Evolutionary conservation across 2,329 filamentous ascomycete species (phyloP).

Genomic region (Trichoderma sp.): DNA sequence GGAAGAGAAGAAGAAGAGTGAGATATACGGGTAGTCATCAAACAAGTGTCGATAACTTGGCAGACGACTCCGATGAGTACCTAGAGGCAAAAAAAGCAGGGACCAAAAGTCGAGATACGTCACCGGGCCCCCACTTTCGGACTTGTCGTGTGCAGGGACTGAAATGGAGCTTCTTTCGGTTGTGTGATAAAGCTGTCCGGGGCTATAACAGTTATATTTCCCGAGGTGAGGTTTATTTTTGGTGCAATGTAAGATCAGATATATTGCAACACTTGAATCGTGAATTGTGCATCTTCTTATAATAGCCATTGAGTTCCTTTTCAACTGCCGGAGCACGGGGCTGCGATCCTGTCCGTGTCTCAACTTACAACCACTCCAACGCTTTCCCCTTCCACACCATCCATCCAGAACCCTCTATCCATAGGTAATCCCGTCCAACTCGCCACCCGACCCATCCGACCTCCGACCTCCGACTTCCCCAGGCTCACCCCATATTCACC

Average conservation of each 20-base stretch:
- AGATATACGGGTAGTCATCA: too few relatives aligned
- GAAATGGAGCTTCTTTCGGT: constrained; percentile 5
- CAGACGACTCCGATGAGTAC: too few relatives aligned
- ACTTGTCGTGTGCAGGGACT: not conserved
- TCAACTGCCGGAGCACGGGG: too few relatives aligned
- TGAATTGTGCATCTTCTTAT: too few relatives aligned
- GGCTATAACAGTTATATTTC: too few relatives aligned
- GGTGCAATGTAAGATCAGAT: too few relatives aligned
- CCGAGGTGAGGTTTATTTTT: too few relatives aligned
- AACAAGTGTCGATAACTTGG: too few relatives aligned
- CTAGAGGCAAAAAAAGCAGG: not conserved
- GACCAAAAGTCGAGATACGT: constrained; percentile 11
- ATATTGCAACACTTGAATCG: too few relatives aligned
- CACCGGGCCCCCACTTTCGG: constrained; percentile 6
- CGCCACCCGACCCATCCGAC: constrained; percentile 23
- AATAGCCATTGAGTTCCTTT: too few relatives aligned
- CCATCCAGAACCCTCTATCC: not conserved
- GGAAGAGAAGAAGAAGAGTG: too few relatives aligned
- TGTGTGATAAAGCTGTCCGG: not conserved
- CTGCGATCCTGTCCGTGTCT: not conserved
- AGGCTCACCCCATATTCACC: not conserved
- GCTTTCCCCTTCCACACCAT: not conserved
- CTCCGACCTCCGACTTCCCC: not conserved
- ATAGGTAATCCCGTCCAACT: not conserved
- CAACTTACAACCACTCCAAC: not conserved